Evolutionary conservation across 345 rosid genomes (phyloP), one percentile per base, ranked within the genome.

Genomic region (Linum trigynum): DNA sequence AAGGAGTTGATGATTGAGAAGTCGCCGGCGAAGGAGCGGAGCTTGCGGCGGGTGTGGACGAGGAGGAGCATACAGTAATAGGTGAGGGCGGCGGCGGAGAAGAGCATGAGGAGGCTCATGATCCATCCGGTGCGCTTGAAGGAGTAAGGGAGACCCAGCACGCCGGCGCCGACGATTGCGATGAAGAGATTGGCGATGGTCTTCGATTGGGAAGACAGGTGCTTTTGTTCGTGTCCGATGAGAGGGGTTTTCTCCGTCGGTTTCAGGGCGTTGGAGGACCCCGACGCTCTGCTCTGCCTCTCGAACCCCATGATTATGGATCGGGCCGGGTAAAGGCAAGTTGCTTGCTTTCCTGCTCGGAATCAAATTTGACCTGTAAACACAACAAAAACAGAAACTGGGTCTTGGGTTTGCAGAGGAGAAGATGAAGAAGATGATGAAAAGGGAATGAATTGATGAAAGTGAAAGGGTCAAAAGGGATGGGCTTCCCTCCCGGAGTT

Each of bases 161-260:
- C 96, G 53, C 97, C 98, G 17, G 97, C 89, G 14, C 96, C 98
- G 0, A 89, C 95, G 16, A 87, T 71, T 15, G 96, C 85, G 1
- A 92, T 92, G 85, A 92, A 92, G 56, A 90, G 84, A 70, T 92
- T 92, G 61, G 97, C 97, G 57, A 90, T 80, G 58, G 97, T 90
- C 79, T 92, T 92, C 65, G 80, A 66, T 39, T 70, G 91, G 32
- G 90, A 82, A 0, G 94, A 89, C 0, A 90, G 67, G 3, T 82
- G 81, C 10, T 70, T 43, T 45, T 66, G 61, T 39, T 74, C 69
- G 39, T 23, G 32, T 23, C 82, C 83, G 59, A 91, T 55, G 7
- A 91, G 89, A 38, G 97, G 96, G n/a, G 94, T 82, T 76, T 83
- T 83, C 73, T 91, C 91, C 61, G 66, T 67, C 11, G 72, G 70